Evolutionary conservation across 805 yeast genomes (phyloP).

Genomic region (Candida cerambycidarum): DNA sequence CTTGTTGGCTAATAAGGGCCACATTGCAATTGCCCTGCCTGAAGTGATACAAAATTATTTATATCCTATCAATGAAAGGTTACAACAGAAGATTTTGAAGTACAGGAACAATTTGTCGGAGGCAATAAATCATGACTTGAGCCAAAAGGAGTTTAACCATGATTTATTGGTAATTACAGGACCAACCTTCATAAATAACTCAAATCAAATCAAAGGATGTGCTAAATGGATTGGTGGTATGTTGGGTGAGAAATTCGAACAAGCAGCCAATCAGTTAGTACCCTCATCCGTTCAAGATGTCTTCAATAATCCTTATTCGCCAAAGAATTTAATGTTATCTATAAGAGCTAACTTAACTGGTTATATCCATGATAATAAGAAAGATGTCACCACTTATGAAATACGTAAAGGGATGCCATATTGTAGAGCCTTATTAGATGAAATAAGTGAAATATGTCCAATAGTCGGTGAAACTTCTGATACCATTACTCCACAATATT

Average conservation of each 20-base stretch:
- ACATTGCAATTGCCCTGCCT: conserved; percentile 42
- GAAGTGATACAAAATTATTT: conserved; percentile 42
- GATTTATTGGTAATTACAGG: conserved; percentile 41
- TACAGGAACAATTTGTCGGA: conserved; percentile 27
- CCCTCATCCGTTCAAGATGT: conserved; percentile 9
- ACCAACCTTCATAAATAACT: conserved; percentile 31
- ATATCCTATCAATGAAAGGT: conserved; percentile 31
- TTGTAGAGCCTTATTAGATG: conserved; percentile 38
- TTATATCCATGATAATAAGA: conserved; percentile 13
- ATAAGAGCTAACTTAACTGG: conserved; percentile 40
- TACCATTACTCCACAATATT: conserved; percentile 51
- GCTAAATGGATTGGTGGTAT: conserved; percentile 39
- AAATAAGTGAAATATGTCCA: conserved; percentile 44
- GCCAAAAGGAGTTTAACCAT: background rate
- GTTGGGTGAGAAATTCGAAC: conserved; percentile 16
- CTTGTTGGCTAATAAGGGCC: conserved; percentile 29
- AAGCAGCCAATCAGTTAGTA: background rate
- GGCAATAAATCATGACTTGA: conserved; percentile 13
- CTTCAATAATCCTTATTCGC: conserved; percentile 6
- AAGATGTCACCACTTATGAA: conserved; percentile 26
- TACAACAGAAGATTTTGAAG: conserved; percentile 27
- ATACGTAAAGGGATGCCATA: conserved; percentile 40
- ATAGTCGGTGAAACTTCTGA: conserved; percentile 47
- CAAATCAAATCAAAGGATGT: conserved; percentile 37
- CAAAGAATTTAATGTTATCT: conserved; percentile 23